Conservation (phyloP, 306 rosid genomes). For the Hylodesmum podocarpum region DNA sequence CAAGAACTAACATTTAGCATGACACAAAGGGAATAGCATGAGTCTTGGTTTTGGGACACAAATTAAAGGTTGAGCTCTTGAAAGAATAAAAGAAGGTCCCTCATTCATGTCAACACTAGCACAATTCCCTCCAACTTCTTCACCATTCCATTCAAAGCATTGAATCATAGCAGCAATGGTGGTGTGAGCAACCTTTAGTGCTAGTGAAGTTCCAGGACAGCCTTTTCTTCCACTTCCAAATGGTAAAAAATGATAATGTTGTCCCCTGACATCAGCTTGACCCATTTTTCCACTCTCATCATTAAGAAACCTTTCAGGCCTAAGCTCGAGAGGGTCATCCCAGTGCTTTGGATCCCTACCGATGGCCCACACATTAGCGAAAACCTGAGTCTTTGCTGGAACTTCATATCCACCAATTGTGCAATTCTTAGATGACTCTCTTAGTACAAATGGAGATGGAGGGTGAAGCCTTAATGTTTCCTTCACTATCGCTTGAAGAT, state of each 20-base stretch:
- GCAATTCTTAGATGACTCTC: slow-evolving; percentile 61
- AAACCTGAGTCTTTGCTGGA: slow-evolving; percentile 50
- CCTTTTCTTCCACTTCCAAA: slow-evolving; percentile 86
- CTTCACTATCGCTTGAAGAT: slow-evolving; percentile 65
- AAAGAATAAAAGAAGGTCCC: slow-evolving; percentile 55
- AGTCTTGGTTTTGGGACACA: slow-evolving; percentile 45
- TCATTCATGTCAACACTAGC: slow-evolving; percentile 52
- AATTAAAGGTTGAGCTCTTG: slow-evolving; percentile 53
- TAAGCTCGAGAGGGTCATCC: slow-evolving; percentile 53
- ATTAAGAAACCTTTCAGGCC: slow-evolving; percentile 56
- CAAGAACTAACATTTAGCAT: neutral
- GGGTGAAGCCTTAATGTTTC: slow-evolving; percentile 85
- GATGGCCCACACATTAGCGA: slow-evolving; percentile 67
- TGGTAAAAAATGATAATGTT: slow-evolving; percentile 57
- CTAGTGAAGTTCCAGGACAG: slow-evolving; percentile 66
- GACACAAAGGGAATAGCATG: slow-evolving; percentile 10
- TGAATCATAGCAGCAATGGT: slow-evolving; percentile 66
- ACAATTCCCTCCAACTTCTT: slow-evolving; percentile 16
- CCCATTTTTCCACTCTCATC: slow-evolving; percentile 27
- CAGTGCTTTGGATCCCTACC: slow-evolving; percentile 60
- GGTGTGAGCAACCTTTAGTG: slow-evolving; percentile 52
- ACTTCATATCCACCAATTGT: slow-evolving; percentile 48
- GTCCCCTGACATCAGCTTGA: slow-evolving; percentile 57
- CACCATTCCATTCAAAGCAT: slow-evolving; percentile 63
- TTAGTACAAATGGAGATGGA: slow-evolving; percentile 54